phyloP scores from a whole-genome alignment of 108 stramenopile species.

The Pseudonitzschia delicatissima region DNA sequence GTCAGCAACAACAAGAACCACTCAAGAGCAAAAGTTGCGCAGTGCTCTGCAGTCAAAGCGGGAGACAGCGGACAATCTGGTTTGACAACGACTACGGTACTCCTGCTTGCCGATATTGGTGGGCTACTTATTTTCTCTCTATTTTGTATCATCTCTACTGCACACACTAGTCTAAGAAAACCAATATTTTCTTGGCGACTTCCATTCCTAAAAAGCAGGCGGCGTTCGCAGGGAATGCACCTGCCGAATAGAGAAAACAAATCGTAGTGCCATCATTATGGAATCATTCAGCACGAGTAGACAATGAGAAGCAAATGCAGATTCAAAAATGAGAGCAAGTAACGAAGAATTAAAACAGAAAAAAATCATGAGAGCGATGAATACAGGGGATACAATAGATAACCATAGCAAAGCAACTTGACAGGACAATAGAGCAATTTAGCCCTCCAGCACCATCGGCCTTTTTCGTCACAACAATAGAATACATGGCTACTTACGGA shows the following conservation, averaged over 20 bases:
- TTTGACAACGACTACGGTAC: no score
- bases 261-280: no score
- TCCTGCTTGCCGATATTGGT: background rate
- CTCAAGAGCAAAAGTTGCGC: no score
- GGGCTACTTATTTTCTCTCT: background rate
- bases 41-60: no score
- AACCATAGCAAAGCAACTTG: background rate
- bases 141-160: background rate
- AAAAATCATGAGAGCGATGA: background rate
- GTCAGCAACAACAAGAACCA: no score
- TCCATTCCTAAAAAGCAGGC: slow-evolving; percentile 91
- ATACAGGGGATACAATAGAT: background rate
- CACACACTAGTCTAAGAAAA: slow-evolving; percentile 58
- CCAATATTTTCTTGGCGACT: slow-evolving; percentile 58
- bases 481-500: slow-evolving; percentile 18
- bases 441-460: no score
- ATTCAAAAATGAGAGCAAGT: background rate
- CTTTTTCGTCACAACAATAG: slow-evolving; percentile 8
- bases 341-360: background rate
- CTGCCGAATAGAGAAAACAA: background rate
- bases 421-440: slow-evolving; percentile 4
- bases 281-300: no score
- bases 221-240: slow-evolving; percentile 90
- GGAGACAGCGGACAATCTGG: no score
- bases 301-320: background rate